phyloP scores from a whole-genome alignment of 305 asterid genomes.

The Rubia balearica region DNA sequence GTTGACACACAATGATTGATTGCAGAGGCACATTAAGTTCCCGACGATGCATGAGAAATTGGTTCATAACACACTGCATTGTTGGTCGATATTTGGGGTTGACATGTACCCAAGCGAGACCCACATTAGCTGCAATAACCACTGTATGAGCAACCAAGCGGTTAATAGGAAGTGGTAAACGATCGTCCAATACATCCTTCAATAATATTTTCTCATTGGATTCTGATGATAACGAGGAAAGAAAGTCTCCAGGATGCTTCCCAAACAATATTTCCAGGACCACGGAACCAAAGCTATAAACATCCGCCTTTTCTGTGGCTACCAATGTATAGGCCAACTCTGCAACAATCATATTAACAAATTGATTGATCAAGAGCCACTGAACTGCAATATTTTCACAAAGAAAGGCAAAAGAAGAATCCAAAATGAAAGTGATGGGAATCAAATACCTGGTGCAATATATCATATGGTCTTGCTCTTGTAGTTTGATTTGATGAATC shows the following conservation, averaged over 20 bases:
- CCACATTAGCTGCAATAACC: background rate
- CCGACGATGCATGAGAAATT: background rate
- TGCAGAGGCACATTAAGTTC: background rate
- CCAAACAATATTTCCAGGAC: constrained; percentile 6
- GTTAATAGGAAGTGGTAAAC: background rate
- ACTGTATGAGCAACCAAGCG: background rate
- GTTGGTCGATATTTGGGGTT: constrained; percentile 13
- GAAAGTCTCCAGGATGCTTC: constrained; percentile 8
- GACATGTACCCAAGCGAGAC: background rate
- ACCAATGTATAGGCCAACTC: constrained; percentile 7
- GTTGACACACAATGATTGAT: background rate
- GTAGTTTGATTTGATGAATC: constrained; percentile 24
- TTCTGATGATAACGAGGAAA: background rate
- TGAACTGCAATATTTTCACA: background rate
- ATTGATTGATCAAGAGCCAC: background rate
- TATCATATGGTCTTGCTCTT: constrained; percentile 36
- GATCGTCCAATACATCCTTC: background rate
- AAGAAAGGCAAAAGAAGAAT: no score
- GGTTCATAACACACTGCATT: background rate
- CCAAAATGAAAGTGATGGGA: background rate
- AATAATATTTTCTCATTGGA: background rate
- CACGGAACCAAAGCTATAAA: constrained; percentile 8
- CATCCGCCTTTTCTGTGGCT: constrained; percentile 6
- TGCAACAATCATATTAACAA: background rate
- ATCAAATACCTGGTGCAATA: constrained; percentile 32